Conservation (phyloP, 345 rosid species). For the Microthlaspi erraticum region DNA sequence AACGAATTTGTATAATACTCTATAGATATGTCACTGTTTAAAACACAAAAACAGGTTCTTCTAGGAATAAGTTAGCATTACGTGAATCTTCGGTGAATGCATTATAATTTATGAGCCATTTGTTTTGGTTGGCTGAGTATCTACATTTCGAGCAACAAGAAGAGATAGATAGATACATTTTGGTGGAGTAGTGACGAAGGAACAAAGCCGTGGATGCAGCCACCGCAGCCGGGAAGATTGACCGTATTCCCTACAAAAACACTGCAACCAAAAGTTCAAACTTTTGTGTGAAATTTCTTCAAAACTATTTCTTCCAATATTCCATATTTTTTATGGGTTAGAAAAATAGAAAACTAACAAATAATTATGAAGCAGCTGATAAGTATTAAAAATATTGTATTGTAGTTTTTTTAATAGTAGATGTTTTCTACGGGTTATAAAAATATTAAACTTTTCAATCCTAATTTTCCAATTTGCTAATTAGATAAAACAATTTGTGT, state of each 20-base stretch:
- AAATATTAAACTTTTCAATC: no score
- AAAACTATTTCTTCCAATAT: no score
- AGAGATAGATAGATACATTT: slow-evolving; percentile 23
- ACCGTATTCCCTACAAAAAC: slow-evolving; percentile 75
- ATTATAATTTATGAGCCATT: neutral
- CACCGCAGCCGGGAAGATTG: slow-evolving; percentile 63
- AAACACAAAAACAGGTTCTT: neutral
- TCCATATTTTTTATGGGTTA: no score
- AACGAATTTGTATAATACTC: neutral
- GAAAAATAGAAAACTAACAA: no score
- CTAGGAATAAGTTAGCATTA: neutral
- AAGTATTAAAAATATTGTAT: no score
- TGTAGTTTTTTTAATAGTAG: no score
- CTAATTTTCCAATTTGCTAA: no score
- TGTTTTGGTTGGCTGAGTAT: neutral
- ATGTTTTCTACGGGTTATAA: no score
- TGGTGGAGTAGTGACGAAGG: slow-evolving; percentile 39
- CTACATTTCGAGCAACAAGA: neutral
- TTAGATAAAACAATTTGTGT: no score
- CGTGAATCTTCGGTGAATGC: neutral
- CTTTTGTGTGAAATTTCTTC: no score
- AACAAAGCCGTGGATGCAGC: slow-evolving; percentile 78
- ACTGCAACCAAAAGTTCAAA: slow-evolving; percentile 11
- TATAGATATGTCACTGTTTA: neutral
- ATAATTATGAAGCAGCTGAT: no score